These are phyloP conservation scores for Steccherinum ochraceum DNA, from an alignment of 768 basidiomycete genomes.

Conservation along the genomic window DNA sequence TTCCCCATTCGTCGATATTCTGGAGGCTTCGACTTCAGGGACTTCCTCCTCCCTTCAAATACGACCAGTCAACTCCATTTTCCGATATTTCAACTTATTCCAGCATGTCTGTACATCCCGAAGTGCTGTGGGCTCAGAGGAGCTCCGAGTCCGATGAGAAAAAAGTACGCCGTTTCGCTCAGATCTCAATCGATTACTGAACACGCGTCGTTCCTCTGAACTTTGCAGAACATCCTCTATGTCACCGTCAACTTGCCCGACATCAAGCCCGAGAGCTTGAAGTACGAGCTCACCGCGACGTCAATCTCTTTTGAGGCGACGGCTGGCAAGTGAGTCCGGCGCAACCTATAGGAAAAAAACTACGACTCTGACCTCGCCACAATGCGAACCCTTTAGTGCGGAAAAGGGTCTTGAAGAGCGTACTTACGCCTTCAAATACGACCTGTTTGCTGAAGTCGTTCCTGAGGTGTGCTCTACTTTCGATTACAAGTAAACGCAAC, in stretches of 20 bases:
- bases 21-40: conserved; percentile 18
- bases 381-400: conserved; percentile 18
- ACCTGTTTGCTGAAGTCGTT: conserved; percentile 69
- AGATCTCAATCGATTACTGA: not conserved
- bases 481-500: not conserved
- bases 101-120: conserved; percentile 59
- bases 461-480: conserved; percentile 52
- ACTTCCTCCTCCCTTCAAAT: conserved; percentile 2
- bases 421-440: conserved; percentile 69
- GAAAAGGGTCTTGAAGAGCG: conserved; percentile 41
- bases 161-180: conserved; percentile 45
- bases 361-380: not conserved
- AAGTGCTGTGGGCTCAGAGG: conserved; percentile 94
- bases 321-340: conserved; percentile 54
- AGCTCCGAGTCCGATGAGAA: conserved; percentile 56
- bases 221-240: conserved; percentile 77
- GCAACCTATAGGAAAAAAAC: not conserved
- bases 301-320: conserved; percentile 59
- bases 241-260: conserved; percentile 82
- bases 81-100: conserved; percentile 11
- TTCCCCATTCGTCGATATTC: conserved; percentile 20
- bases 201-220: conserved; percentile 4
- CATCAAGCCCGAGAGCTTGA: conserved; percentile 51
- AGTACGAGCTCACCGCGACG: conserved; percentile 52
- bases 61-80: conserved; percentile 6